Evolutionary conservation across 441 rosid species (phyloP), one percentile per base, ranked within the genome.

Genomic region (Jatropha podagrica): DNA sequence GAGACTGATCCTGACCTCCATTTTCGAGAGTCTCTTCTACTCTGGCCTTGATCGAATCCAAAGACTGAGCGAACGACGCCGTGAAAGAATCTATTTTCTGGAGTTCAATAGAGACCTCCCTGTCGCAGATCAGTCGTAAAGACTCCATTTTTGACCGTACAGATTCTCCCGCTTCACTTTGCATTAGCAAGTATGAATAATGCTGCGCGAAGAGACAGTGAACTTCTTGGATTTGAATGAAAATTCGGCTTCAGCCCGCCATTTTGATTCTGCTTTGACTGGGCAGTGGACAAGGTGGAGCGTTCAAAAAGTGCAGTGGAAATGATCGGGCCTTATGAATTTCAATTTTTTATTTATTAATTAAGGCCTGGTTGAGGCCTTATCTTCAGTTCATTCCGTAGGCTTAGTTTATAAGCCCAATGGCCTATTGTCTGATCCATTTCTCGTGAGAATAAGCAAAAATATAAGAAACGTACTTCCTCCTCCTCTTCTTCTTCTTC

Each of bases 71-170:
- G 74, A 84, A 88, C 10, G 90, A 88, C 26, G 85, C 86, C 70
- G 82, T 32, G 62, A 84, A 81, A 15, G 94, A 82, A 68, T 90
- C 95, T 69, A 88, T 62, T 70, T 69, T 81, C 71, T 77, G 87
- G 66, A 84, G 88, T 75, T 67, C 84, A 51, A 54, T 65, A 15
- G 72, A 37, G n/a, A 89, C 73, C 78, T 88, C 86, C 38, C 72
- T 75, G 68, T 80, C 88, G 71, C 86, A 87, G 48, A 83, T 77
- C 80, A 80, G 64, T 17, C 83, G 82, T 72, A 88, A 80, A 42
- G 97, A 83, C 79, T 85, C 92, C 95, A 93, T 93, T 70, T 72
- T 86, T 67, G 68, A n/a, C 76, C 46, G 81, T 41, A 68, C 58
- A 38, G 88, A 73, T 18, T 83, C 87, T 42, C 65, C 84, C 20